Base-by-base conservation (phyloP, 495 filamentous ascomycete species). In the Trichoderma virens region DNA sequence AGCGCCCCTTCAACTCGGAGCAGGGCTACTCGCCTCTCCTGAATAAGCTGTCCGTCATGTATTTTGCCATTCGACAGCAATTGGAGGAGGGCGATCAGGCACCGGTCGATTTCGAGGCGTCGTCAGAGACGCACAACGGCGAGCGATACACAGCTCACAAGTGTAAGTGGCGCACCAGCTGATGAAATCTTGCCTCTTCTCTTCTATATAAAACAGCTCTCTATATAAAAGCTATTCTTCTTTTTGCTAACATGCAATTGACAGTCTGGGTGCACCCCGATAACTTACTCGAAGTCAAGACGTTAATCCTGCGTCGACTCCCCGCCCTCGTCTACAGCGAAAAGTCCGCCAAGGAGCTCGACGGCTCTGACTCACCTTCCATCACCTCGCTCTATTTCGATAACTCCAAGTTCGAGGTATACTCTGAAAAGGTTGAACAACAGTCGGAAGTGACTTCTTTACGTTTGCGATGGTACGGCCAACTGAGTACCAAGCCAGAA, bases 331-430 rank as follows among this genome's bases (percentile, higher is more conserved):
- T 98, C 39, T 98, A 97, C 74, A 97, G 94, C 71, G 88, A 94
- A 45, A 85, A 88, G 47, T 87, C 90, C 2, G 93, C 92, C 67
- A 80, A 91, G 66, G 85, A 90, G 31, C 87, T 90, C 62, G 86
- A 87, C 67, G 81, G 83, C 20, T 85, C 90, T 65, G 82, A 86
- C 41, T 93, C 98, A 71, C 94, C 95, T 2, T 90, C 89, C 34
- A 90, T 98, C 70, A 98, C 91, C 25, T 96, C 92, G 23, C 82
- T 98, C 31, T 98, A 98, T 75, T 98, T 98, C 73, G 94, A 98
- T 73, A 95, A 86, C 71, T 76, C 86, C 28, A 84, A 87, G 59
- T 97, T 98, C 73, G 80, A 86, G 41, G 81, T 97, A 39, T 98
- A 98, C 75, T 85, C 83, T 20, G 80, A 88, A 51, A 98, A 98